phyloP scores from a whole-genome alignment of 2,329 filamentous ascomycete genomes.

The Scytalidium lignicola region DNA sequence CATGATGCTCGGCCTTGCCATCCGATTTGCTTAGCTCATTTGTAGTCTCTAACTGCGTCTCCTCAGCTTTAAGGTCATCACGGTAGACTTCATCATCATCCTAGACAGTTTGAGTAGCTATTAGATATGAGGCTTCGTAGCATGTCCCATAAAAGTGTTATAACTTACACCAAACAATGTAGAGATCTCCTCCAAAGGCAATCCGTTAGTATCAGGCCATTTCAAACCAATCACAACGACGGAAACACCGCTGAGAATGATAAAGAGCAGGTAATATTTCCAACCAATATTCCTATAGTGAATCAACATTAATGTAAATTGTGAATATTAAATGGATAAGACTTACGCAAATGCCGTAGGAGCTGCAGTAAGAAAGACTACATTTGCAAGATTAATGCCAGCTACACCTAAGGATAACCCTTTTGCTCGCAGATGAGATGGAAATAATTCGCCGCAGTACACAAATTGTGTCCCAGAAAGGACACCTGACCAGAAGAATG shows the following conservation, averaged over 20 bases:
- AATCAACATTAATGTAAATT: too few species aligned
- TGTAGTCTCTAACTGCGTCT: too few species aligned
- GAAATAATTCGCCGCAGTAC: slow-evolving; percentile 6
- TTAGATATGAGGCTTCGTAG: too few species aligned
- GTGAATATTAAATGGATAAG: too few species aligned
- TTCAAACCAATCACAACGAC: not conserved
- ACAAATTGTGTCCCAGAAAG: not conserved
- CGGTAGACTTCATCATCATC: too few species aligned
- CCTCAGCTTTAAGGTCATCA: too few species aligned
- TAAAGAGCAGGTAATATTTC: slow-evolving; percentile 5
- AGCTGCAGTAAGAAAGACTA: not conserved
- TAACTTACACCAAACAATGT: slow-evolving; percentile 6
- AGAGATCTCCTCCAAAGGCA: slow-evolving; percentile 4
- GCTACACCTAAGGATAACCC: slow-evolving; percentile 2
- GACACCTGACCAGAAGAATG: not conserved
- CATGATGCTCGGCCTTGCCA: too few species aligned
- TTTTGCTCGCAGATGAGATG: slow-evolving; percentile 7
- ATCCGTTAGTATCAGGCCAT: slow-evolving; percentile 2
- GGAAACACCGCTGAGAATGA: not conserved
- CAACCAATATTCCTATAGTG: slow-evolving; percentile 1
- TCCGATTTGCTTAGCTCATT: too few species aligned
- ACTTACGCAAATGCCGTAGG: slow-evolving; percentile 1
- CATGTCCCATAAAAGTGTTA: too few species aligned
- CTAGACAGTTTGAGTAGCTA: too few species aligned
- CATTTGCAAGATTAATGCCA: not conserved